Evolutionary conservation across 805 yeast species (phyloP).

Genomic region (Cyberlindnera suaveolens): DNA sequence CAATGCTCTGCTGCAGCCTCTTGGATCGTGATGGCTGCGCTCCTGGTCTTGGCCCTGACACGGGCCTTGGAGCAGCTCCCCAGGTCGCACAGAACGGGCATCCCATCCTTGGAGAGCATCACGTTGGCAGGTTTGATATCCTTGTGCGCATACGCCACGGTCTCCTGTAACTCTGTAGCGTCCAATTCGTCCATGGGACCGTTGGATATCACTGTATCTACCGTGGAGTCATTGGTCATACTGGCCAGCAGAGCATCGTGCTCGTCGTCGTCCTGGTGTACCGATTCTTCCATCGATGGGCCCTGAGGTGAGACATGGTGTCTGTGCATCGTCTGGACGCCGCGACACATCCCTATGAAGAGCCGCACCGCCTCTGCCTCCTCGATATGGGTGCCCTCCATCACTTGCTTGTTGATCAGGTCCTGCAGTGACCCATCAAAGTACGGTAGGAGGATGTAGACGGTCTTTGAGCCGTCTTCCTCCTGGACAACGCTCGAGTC

Average conservation of each 20-base stretch:
- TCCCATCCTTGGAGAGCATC: slow-evolving; percentile 67
- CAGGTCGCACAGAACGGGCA: slow-evolving; percentile 76
- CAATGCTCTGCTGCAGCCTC: slow-evolving; percentile 83
- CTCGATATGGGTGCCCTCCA: slow-evolving; percentile 45
- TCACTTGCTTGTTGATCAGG: slow-evolving; percentile 55
- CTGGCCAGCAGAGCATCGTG: slow-evolving; percentile 10
- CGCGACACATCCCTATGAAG: slow-evolving; percentile 67
- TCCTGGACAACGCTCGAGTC: slow-evolving; percentile 72
- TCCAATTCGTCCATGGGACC: slow-evolving; percentile 30
- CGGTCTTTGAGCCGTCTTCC: slow-evolving; percentile 71
- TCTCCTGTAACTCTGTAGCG: slow-evolving; percentile 48
- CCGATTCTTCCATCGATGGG: slow-evolving; percentile 2
- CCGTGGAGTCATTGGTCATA: slow-evolving; percentile 10
- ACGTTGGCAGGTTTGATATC: slow-evolving; percentile 89
- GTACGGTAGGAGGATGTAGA: slow-evolving; percentile 75
- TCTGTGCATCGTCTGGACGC: slow-evolving; percentile 67
- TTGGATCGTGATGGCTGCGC: slow-evolving; percentile 68
- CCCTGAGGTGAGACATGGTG: slow-evolving; percentile 8
- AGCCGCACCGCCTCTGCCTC: slow-evolving; percentile 60
- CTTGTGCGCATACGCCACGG: slow-evolving; percentile 72
- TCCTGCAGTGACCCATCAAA: slow-evolving; percentile 74
- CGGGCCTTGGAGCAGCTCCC: slow-evolving; percentile 74
- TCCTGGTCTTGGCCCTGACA: slow-evolving; percentile 46
- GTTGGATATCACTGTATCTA: slow-evolving; percentile 20
- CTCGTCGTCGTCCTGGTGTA: slow-evolving; percentile 8